A percentile compares a stretch with the other conserved stretches of the same genome.
Conservation (phyloP, 2,329 filamentous ascomycete species). For the Spiromastix sp. region DNA sequence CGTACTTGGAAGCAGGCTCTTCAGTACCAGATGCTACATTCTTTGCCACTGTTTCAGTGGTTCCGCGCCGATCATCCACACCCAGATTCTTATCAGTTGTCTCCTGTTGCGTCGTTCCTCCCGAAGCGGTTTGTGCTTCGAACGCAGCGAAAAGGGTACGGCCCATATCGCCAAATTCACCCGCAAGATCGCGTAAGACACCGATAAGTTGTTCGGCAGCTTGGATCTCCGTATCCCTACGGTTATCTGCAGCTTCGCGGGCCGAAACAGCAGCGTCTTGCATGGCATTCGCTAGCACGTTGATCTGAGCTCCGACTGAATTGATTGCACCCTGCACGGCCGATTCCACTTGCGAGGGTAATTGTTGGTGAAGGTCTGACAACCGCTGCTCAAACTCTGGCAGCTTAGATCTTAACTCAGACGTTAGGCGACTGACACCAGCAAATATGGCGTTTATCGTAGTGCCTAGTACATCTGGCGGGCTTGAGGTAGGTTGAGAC, state of each 20-base stretch:
- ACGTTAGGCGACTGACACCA: constrained; percentile 25
- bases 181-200: constrained; percentile 29
- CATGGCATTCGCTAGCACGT: constrained; percentile 24
- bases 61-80: no score
- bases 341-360: constrained; percentile 27
- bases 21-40: no score
- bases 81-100: neutral
- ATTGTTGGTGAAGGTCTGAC: constrained; percentile 22
- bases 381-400: constrained; percentile 30
- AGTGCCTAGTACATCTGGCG: constrained; percentile 22
- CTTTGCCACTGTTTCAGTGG: no score
- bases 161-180: constrained; percentile 31
- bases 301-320: constrained; percentile 27
- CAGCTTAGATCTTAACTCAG: constrained; percentile 25
- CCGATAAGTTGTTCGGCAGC: constrained; percentile 27
- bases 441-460: constrained; percentile 24
- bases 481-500: constrained; percentile 6
- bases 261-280: constrained; percentile 27
- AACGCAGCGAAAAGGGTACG: constrained; percentile 28
- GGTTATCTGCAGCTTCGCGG: constrained; percentile 25
- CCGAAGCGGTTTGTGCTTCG: constrained; percentile 13
- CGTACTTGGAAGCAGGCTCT: no score
- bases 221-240: constrained; percentile 25
- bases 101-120: neutral
- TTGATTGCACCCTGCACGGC: constrained; percentile 26